Evolutionary conservation across 805 yeast genomes (phyloP), one percentile per base, ranked within the genome.

Genomic region (Saccharomycopsis selenospora): DNA sequence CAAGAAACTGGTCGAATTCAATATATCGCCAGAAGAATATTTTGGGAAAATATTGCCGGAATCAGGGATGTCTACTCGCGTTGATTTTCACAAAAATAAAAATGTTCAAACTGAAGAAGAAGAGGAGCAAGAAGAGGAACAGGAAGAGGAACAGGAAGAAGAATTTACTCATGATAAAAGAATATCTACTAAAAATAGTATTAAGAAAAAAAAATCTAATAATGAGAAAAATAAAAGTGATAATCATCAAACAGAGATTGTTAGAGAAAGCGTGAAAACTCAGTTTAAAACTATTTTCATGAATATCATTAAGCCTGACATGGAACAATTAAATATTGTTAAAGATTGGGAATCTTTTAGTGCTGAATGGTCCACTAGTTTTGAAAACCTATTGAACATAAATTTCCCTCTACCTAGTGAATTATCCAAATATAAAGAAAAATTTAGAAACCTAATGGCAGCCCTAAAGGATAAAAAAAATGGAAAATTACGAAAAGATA

Each of bases 361-460:
- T 0, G 52, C 55, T 1, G 60, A 66, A 18, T 73, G 79, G 77
- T 74, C 85, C 0, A 50, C 62, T 13, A 66, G 70, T 23, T 62
- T 83, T 29, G 90, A 83, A 62, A 58, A 62, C 3, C 78, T 72
- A 13, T 61, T 82, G 4, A 73, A 60, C 52, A 59, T 62, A 51
- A 64, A 66, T 51, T 57, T 68, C 64, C 43, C 11, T 61, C 53
- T 13, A 52, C 59, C 4, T 48, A 55, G 2, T 56, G 49, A 28
- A 43, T 57, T 33, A 60, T 57, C 29, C 58, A 66, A 71, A 55
- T 85, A 90, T 66, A 70, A 84, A 45, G 85, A 79, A 56, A 78
- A 81, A 65, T 76, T 84, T 58, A 68, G 95, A 62, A 72, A 83
- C 45, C 69, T 82, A 49, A 71, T 75, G 61, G 80, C 78, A 60